Evolutionary conservation across 345 rosid genomes (phyloP), one percentile per base, ranked within the genome.

Genomic region (Excoecaria cochinchinensis): DNA sequence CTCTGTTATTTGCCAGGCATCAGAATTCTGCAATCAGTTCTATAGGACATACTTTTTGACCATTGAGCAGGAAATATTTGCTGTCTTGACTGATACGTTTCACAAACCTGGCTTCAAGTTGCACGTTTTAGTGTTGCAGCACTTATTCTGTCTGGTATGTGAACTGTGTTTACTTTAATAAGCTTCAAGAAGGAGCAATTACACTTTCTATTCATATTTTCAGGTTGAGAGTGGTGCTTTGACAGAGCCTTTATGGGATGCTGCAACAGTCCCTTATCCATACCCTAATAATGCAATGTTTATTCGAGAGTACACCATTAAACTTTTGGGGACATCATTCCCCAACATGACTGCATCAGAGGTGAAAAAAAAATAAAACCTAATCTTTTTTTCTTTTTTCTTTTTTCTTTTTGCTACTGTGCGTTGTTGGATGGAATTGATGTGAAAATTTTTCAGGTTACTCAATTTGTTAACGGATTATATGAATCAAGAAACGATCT

Each of bases 81-180:
- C 95, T 1, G 99, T 95, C 68, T 84, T 95, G 83, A 91, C 99
- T 0, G 98, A 95, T 79, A 95, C 99, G 8, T 95, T 95, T 76
- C 99, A 95, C 77, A 95, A 95, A 83, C 99, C 99, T 78, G 99
- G 99, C 67, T 95, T 95, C 88, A 95, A 95, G 92, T 81, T 95
- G 84, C 99, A 95, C 73, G 97, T 95, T 74, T 80, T 86, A 60
- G 97, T 95, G 76, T 88, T 95, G 50, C 97, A 93, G 70, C 97
- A 90, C 79, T 84, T 93, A 63, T 89, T 93, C 84, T 93, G 95
- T 84, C 75, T 91, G 91, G 99, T 95, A 87, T 53, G 56, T 60
- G n/a, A 31, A 40, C 46, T 69, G 42, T 69, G 21, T 39, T 0
- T 72, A 44, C 22, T 50, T 67, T 15, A 3, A 2, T 55, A 50